Conservation (phyloP, 2,329 filamentous ascomycete genomes). For the Curvularia sp. region DNA sequence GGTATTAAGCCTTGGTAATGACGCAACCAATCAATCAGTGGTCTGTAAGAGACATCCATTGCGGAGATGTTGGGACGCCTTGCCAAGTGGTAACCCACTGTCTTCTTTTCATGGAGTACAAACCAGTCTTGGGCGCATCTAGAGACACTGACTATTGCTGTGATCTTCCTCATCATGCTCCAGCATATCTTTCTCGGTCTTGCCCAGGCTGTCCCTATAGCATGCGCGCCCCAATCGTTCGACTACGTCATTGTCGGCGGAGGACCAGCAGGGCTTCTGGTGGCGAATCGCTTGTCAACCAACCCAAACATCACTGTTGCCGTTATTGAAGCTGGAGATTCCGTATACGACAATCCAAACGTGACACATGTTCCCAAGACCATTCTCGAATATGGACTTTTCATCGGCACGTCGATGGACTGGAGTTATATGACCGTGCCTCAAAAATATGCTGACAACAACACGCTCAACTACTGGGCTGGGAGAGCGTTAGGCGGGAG, state of each 20-base stretch:
- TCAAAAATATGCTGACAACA: slow-evolving; percentile 49
- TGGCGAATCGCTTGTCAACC: slow-evolving; percentile 41
- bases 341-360: slow-evolving; percentile 40
- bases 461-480: slow-evolving; percentile 43
- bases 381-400: slow-evolving; percentile 31
- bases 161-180: slow-evolving; percentile 4
- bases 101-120: not conserved
- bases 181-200: slow-evolving; percentile 2
- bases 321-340: slow-evolving; percentile 46
- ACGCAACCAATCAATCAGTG: not conserved
- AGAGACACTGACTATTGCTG: not conserved
- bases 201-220: slow-evolving; percentile 2
- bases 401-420: slow-evolving; percentile 46
- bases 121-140: not conserved
- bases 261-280: slow-evolving; percentile 44
- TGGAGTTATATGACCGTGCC: slow-evolving; percentile 52
- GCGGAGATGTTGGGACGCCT: not conserved
- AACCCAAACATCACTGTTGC: slow-evolving; percentile 35
- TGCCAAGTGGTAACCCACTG: not conserved
- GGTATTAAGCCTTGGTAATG: not conserved
- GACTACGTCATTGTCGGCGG: slow-evolving; percentile 48
- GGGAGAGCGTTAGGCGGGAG: slow-evolving; percentile 56
- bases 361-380: slow-evolving; percentile 36
- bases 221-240: slow-evolving; percentile 27
- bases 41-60: not conserved